These are phyloP conservation scores for Pelargonium citronellum DNA, from an alignment of 441 rosid genomes.

Conservation along the genomic window DNA sequence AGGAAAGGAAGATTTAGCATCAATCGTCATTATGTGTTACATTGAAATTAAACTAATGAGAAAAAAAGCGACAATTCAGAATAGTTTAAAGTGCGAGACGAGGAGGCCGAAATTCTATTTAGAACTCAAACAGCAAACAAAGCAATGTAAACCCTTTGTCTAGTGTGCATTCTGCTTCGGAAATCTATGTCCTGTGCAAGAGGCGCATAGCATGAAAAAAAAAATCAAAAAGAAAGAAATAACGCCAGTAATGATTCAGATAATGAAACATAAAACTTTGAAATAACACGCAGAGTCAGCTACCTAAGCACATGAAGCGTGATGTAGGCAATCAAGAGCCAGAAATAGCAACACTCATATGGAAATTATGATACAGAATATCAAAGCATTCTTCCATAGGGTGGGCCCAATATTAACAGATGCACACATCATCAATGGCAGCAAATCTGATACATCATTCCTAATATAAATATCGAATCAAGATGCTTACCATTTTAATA, in stretches of 20 bases:
- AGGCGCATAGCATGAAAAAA: no score
- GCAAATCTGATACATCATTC: background rate
- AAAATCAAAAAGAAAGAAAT: no score
- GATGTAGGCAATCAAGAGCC: background rate
- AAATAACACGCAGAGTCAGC: background rate
- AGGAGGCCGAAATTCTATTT: no score
- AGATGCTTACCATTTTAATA: conserved; percentile 50
- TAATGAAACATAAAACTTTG: no score
- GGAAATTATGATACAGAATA: background rate
- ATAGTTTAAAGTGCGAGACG: background rate
- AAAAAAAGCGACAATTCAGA: background rate
- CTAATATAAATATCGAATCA: background rate
- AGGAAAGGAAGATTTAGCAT: conserved; percentile 14
- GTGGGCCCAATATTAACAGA: background rate
- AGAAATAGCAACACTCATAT: background rate
- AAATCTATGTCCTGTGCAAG: no score
- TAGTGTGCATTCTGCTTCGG: no score
- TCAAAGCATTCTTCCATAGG: background rate
- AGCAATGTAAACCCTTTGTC: no score
- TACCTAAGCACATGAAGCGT: background rate
- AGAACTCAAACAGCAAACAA: no score
- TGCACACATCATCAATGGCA: background rate
- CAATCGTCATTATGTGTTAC: no score
- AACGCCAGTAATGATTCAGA: no score
- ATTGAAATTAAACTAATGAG: background rate